phyloP scores from a whole-genome alignment of 805 yeast genomes.

The Yueomyces sinensis region DNA sequence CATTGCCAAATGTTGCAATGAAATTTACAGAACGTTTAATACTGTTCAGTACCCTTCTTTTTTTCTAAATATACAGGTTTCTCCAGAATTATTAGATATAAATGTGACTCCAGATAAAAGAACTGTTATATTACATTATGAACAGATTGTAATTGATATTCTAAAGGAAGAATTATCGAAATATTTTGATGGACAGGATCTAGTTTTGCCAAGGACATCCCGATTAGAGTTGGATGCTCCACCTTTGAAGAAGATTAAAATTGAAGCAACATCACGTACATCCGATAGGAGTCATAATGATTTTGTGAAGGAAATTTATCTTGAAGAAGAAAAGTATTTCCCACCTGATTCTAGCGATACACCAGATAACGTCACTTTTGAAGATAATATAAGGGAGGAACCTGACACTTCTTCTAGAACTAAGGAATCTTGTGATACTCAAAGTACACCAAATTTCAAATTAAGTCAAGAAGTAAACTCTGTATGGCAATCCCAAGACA shows the following conservation, averaged over 20 bases:
- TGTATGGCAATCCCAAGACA: not conserved
- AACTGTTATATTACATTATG: conserved; percentile 54
- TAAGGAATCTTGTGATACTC: too few species aligned
- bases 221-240: conserved; percentile 2
- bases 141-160: conserved; percentile 40
- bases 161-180: conserved; percentile 37
- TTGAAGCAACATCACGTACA: too few species aligned
- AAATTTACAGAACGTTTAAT: conserved; percentile 59
- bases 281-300: too few species aligned
- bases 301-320: too few species aligned
- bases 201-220: conserved; percentile 20
- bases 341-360: too few species aligned
- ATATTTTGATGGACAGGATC: conserved; percentile 31
- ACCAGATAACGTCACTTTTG: too few species aligned
- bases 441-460: not conserved
- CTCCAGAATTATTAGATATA: conserved; percentile 49
- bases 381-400: too few species aligned
- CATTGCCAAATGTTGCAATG: conserved; percentile 50
- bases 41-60: conserved; percentile 62
- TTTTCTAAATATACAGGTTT: conserved; percentile 44
- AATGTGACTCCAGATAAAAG: conserved; percentile 91
- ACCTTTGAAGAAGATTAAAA: conserved; percentile 1
- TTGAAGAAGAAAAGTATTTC: too few species aligned
- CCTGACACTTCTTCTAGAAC: too few species aligned
- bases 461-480: not conserved